Conservation (phyloP, 768 basidiomycete species). For the Lactifluus subvellereus region DNA sequence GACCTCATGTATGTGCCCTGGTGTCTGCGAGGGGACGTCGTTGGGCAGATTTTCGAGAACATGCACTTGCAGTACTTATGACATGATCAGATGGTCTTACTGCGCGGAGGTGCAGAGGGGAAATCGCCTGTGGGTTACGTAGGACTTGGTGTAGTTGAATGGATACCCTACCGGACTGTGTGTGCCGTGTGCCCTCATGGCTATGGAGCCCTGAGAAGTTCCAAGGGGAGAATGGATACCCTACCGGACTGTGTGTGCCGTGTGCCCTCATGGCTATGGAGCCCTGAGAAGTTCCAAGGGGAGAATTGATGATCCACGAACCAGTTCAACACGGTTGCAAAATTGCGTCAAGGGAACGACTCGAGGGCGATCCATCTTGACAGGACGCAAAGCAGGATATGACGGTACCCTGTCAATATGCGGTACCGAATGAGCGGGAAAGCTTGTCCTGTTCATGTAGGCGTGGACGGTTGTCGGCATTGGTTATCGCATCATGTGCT, state of each 20-base stretch:
- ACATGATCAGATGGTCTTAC: background rate
- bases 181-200: background rate
- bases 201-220: background rate
- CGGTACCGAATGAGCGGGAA: background rate
- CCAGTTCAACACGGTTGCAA: background rate
- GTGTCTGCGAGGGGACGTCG: background rate
- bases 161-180: background rate
- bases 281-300: background rate
- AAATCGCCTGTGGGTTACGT: background rate
- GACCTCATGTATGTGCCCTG: background rate
- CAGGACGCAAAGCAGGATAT: background rate
- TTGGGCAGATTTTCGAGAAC: background rate
- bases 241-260: background rate
- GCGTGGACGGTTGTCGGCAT: too few species aligned
- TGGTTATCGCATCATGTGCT: background rate
- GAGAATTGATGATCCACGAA: background rate
- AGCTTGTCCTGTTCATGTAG: too few species aligned
- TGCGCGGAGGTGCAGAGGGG: background rate
- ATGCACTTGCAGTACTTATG: background rate
- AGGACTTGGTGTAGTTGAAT: background rate
- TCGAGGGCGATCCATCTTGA: background rate
- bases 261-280: background rate
- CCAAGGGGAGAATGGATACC: background rate
- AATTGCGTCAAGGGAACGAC: constrained; percentile 4
- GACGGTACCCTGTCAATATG: background rate